Percentiles rank a stretch among this genome's conserved stretches.
phyloP scores from a whole-genome alignment of 2,329 filamentous ascomycete species.

The Graphilbum ipis-grandicollis region DNA sequence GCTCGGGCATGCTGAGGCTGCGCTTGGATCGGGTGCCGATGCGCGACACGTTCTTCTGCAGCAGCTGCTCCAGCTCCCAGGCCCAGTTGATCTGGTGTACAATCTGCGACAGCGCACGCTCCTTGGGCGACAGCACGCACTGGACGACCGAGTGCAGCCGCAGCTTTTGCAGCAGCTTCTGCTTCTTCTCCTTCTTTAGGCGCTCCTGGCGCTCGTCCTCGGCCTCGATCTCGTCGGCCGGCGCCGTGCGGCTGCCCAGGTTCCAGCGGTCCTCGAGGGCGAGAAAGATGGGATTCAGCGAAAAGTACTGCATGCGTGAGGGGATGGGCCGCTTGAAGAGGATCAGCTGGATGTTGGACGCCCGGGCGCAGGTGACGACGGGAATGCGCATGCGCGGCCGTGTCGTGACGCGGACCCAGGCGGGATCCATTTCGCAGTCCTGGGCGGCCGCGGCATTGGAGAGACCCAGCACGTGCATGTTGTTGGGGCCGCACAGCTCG shows the following conservation, averaged over 20 bases:
- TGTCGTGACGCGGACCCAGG: constrained; percentile 47
- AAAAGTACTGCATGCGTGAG: constrained; percentile 89
- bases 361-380: constrained; percentile 52
- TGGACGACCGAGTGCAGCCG: constrained; percentile 73
- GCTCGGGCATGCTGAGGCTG: constrained; percentile 80
- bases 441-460: constrained; percentile 52
- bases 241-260: constrained; percentile 14
- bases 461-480: constrained; percentile 72
- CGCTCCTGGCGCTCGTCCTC: constrained; percentile 53
- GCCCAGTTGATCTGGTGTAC: constrained; percentile 94
- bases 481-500: constrained; percentile 64
- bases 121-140: constrained; percentile 62
- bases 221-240: constrained; percentile 40
- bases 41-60: constrained; percentile 80
- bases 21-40: constrained; percentile 69
- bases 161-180: constrained; percentile 65
- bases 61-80: constrained; percentile 66
- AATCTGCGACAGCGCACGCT: constrained; percentile 62
- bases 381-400: constrained; percentile 40
- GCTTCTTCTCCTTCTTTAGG: constrained; percentile 38
- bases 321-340: constrained; percentile 78
- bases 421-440: constrained; percentile 30
- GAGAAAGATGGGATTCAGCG: constrained; percentile 72
- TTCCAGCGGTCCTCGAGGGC: constrained; percentile 57
- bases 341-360: constrained; percentile 68